These are phyloP conservation scores for Phytophthora quininea DNA, from an alignment of 352 stramenopile species.

Conservation along the genomic window DNA sequence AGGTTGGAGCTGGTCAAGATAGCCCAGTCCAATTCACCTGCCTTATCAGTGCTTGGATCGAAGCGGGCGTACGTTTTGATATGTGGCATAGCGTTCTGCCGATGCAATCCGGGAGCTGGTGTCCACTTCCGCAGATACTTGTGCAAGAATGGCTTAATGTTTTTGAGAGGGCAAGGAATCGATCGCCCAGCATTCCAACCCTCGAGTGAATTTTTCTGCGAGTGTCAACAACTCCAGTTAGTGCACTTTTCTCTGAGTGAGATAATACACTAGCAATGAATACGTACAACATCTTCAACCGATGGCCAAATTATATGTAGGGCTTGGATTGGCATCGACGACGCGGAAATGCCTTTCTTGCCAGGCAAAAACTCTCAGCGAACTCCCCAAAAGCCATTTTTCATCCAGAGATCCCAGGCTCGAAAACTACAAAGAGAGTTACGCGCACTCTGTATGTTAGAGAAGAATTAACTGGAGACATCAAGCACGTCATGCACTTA, in stretches of 20 bases:
- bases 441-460: too few species aligned
- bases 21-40: constrained; percentile 63
- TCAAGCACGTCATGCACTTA: constrained; percentile 9
- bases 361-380: constrained; percentile 60
- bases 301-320: constrained; percentile 86
- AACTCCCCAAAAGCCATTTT: constrained; percentile 88
- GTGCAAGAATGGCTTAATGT: constrained; percentile 88
- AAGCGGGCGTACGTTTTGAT: constrained; percentile 85
- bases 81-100: constrained; percentile 83
- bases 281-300: constrained; percentile 75
- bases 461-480: neutral
- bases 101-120: constrained; percentile 55
- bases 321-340: constrained; percentile 47
- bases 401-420: constrained; percentile 83
- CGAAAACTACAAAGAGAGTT: constrained; percentile 56
- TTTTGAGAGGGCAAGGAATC: constrained; percentile 81
- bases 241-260: constrained; percentile 5
- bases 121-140: constrained; percentile 85
- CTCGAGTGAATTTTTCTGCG: constrained; percentile 76
- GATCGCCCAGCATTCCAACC: constrained; percentile 77
- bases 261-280: neutral
- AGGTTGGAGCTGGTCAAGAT: constrained; percentile 85
- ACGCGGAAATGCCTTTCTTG: constrained; percentile 36
- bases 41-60: constrained; percentile 30
- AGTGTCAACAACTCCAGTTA: constrained; percentile 2